Evolutionary conservation across 2,329 filamentous ascomycete species (phyloP), one percentile per base, ranked within the genome.

Genomic region (Penicillium sclerotiorum): DNA sequence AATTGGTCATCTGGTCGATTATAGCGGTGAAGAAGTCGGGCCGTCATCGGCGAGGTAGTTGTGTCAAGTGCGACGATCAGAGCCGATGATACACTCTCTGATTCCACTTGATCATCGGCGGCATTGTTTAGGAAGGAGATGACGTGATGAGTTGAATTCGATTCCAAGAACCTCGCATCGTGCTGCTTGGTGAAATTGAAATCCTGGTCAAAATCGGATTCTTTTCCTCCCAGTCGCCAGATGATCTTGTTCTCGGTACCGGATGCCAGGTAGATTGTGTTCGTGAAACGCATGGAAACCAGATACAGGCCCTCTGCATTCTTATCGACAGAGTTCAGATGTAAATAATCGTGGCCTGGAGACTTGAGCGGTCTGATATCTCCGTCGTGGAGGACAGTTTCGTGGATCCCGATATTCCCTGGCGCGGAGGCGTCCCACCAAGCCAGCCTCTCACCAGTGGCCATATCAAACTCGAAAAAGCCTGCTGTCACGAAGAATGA

Each of bases 81-180:
- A 11, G 20, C 54, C 4, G 47, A 40, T 5, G 54, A 56, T 20
- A 17, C 15, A 3, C 41, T 23, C 9, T 50, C 27, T 4, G n/a
- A 13, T 1, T 21, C 17, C 15, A 17, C 9, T 1, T 5, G 1
- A 23, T 45, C 35, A n/a, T 22, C 28, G 4, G 54, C 50, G 1
- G 36, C 53, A 72, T 65, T 66, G 45, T 65, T 53, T 35, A 65
- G 54, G 5, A 66, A 30, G 1, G 62, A 63, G 17, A 66, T 50
- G 5, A 63, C 53, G 1, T 49, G 48, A 30, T 59, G 53, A 35
- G 55, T 60, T 7, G 42, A 44, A 36, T 64, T 61, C 9, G 55
- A 45, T 9, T 49, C 48, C n/a, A 64, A 25, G 45, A 61, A 64
- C 35, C 57, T 45, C 1, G 56, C 56, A 32, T 66, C 57, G 41